These are phyloP conservation scores for Ophiostoma sp. DNA, from an alignment of 2,329 filamentous ascomycete genomes.

Conservation along the genomic window DNA sequence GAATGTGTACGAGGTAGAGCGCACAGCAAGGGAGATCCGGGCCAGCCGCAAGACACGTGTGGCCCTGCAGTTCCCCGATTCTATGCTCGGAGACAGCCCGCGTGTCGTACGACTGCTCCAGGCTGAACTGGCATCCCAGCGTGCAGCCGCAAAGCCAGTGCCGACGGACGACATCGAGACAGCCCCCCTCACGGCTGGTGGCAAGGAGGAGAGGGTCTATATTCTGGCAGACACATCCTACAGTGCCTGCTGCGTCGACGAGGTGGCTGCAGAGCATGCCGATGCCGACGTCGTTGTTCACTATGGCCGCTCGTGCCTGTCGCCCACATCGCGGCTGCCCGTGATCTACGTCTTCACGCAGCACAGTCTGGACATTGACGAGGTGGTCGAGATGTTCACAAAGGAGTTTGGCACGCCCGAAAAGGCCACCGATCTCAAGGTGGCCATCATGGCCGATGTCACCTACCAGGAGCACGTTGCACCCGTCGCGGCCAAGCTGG, in stretches of 20 bases:
- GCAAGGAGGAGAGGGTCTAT: constrained; percentile 52
- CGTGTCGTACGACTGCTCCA: constrained; percentile 64
- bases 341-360: constrained; percentile 88
- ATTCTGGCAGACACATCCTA: constrained; percentile 95
- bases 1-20: constrained; percentile 75
- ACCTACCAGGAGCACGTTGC: constrained; percentile 74
- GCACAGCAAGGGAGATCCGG: constrained; percentile 72
- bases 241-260: constrained; percentile 93
- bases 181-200: neutral
- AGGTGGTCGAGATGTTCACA: constrained; percentile 56
- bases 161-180: neutral
- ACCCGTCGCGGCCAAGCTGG: constrained; percentile 50
- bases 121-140: constrained; percentile 31
- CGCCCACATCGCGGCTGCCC: constrained; percentile 77
- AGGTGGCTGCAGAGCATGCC: constrained; percentile 91
- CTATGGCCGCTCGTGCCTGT: constrained; percentile 88
- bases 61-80: constrained; percentile 92
- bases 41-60: constrained; percentile 66
- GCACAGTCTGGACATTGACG: constrained; percentile 58
- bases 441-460: constrained; percentile 83
- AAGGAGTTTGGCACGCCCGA: constrained; percentile 58
- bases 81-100: constrained; percentile 82
- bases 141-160: constrained; percentile 14
- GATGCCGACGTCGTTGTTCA: constrained; percentile 88
- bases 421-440: constrained; percentile 40